These are phyloP conservation scores for Cladosporium sp. DNA, from an alignment of 2,329 filamentous ascomycete genomes.

Conservation along the genomic window DNA sequence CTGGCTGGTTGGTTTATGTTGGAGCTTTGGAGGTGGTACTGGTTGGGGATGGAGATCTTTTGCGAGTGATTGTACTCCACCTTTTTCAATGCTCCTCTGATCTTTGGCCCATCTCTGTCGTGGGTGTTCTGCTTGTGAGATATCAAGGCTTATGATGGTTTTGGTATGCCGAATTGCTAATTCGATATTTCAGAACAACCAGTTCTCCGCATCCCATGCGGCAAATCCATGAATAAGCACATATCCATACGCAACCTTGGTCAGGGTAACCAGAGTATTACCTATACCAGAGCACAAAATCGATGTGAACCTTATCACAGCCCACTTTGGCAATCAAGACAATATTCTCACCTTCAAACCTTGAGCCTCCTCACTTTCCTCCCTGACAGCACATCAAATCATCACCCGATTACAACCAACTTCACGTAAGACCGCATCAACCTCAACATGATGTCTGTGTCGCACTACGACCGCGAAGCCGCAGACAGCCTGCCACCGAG, in stretches of 20 bases:
- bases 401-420: too few relatives aligned
- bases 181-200: background rate
- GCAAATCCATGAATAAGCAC: background rate
- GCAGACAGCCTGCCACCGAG: background rate
- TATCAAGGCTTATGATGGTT: background rate
- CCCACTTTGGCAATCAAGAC: background rate
- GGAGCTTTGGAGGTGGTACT: background rate
- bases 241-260: background rate
- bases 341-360: background rate
- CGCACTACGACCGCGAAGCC: background rate
- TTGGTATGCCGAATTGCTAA: background rate
- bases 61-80: background rate
- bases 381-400: too few relatives aligned
- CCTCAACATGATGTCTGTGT: background rate
- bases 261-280: background rate
- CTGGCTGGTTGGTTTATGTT: background rate
- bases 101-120: background rate
- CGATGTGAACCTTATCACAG: background rate
- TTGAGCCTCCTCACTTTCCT: background rate
- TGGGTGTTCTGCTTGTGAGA: background rate
- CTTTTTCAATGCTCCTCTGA: background rate
- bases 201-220: background rate
- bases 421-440: background rate
- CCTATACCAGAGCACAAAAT: background rate
- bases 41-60: background rate